A percentile compares a stretch with the other conserved stretches of the same genome.
Evolutionary conservation across 495 filamentous ascomycete species (phyloP).

Genomic region (Penicillium verhagenii): DNA sequence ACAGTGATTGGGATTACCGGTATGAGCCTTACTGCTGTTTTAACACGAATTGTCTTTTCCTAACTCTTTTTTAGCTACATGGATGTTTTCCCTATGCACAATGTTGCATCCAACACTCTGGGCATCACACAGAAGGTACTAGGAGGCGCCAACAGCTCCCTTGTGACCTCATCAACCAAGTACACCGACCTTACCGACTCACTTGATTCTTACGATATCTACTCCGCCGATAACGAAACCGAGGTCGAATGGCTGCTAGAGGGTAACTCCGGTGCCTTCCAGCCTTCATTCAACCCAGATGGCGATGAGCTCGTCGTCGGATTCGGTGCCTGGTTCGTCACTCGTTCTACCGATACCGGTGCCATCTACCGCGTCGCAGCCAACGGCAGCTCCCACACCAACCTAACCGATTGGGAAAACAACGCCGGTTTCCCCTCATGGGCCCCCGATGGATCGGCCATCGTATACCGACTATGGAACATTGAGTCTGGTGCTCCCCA

Average conservation of each 20-base stretch:
- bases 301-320: constrained; percentile 8
- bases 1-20: constrained; percentile 16
- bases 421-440: constrained; percentile 11
- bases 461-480: constrained; percentile 10
- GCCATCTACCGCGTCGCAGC: constrained; percentile 8
- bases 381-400: constrained; percentile 6
- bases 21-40: too few relatives aligned
- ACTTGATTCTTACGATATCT: not conserved
- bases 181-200: not conserved
- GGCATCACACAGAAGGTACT: constrained; percentile 2
- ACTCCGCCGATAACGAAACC: not conserved
- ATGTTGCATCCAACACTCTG: not conserved
- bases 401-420: not conserved
- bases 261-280: constrained; percentile 10
- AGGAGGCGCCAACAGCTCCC: not conserved
- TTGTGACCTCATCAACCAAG: not conserved
- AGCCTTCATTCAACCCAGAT: constrained; percentile 13
- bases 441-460: constrained; percentile 10
- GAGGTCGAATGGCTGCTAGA: not conserved
- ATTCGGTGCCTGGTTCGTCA: constrained; percentile 12
- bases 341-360: constrained; percentile 2
- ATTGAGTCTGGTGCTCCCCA: constrained; percentile 1
- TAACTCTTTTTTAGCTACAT: too few relatives aligned
- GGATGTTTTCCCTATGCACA: constrained; percentile 11
- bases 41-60: too few relatives aligned